Base-by-base conservation (phyloP, 202 grass and related monocot species). In the Eragrostis tef region DNA sequence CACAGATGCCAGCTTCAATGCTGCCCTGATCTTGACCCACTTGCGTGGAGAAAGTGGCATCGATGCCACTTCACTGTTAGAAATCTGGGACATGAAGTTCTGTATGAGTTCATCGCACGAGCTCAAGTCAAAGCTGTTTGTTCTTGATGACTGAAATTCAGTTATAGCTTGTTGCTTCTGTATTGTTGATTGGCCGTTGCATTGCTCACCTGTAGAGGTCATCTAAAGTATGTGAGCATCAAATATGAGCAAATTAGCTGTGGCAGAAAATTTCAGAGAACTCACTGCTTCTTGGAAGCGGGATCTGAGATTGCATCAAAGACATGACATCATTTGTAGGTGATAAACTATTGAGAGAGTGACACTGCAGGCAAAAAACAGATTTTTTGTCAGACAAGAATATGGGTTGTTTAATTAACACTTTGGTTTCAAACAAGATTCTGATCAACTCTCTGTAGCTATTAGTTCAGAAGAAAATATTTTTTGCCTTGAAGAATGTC, bases 21-120 rank as follows among this genome's bases (percentile, higher is more conserved):
- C 88, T 15, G 80, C 88, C 26, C 60, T 80, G 63, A 90, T 80
- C 70, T 90, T 90, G 70, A 90, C 27, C 88, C 88, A 90, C 42
- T 87, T 90, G 58, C 84, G 79, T 22, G 80, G 84, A 13, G 84
- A 90, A 72, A 87, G 49, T 83, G 84, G 88, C 20, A 16, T 51
- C 0, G 53, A 26, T 22, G 61, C 60, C 15, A 79, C 45, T 17
- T 74, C 74, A 79, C 53, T 83, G 68, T 70, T 64, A 22, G 75
- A 39, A 44, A 70, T 31, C 74, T 49, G 54, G 63, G 84, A 82
- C 5, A 86, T 6, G 54, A 90, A 87, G 25, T 29, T 17, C 56
- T 80, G 75, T 70, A 90, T 12, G 34, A 83, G 79, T 6, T 87
- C 79, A 15, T 87, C 70, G 39, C 65, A 81, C 72, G 79, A 68